Percentiles rank a stretch among this genome's conserved stretches.
Conservation (phyloP, 208 protist genomes). For the Trypanosoma boissoni region DNA sequence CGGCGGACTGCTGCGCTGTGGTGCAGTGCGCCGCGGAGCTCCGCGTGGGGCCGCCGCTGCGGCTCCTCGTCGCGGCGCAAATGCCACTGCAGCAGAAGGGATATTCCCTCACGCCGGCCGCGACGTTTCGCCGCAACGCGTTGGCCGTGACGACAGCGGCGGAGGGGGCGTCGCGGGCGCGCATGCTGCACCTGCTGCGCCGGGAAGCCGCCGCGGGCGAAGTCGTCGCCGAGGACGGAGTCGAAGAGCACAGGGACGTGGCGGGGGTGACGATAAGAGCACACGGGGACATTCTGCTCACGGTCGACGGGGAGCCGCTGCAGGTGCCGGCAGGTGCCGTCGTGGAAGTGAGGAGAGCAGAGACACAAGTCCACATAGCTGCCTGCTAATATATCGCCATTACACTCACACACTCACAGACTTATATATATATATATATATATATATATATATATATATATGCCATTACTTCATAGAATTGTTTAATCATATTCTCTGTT, state of each 20-base stretch:
- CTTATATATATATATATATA: too few relatives aligned
- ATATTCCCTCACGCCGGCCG: slow-evolving; percentile 68
- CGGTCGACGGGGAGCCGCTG: slow-evolving; percentile 7
- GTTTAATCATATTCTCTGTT: slow-evolving; percentile 31
- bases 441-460: too few relatives aligned
- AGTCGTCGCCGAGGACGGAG: slow-evolving; percentile 81
- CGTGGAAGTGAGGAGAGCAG: not conserved
- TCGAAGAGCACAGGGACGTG: slow-evolving; percentile 38
- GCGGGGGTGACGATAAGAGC: slow-evolving; percentile 36
- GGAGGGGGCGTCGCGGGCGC: slow-evolving; percentile 44
- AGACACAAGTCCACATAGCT: too few relatives aligned
- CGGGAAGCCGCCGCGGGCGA: slow-evolving; percentile 57
- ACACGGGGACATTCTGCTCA: not conserved
- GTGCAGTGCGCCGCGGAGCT: slow-evolving; percentile 9
- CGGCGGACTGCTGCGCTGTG: slow-evolving; percentile 25
- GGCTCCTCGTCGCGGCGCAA: slow-evolving; percentile 63
- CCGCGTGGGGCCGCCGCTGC: slow-evolving; percentile 25
- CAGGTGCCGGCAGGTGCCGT: not conserved
- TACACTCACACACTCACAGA: too few relatives aligned
- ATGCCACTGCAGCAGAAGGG: slow-evolving; percentile 68
- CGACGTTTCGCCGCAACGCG: slow-evolving; percentile 37
- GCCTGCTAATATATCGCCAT: too few relatives aligned
- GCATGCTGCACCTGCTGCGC: slow-evolving; percentile 79
- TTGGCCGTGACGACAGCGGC: slow-evolving; percentile 58
- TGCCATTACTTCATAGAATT: too few relatives aligned